phyloP scores from a whole-genome alignment of 1,139 yeast genomes.

The Suhomyces bribrorum region DNA sequence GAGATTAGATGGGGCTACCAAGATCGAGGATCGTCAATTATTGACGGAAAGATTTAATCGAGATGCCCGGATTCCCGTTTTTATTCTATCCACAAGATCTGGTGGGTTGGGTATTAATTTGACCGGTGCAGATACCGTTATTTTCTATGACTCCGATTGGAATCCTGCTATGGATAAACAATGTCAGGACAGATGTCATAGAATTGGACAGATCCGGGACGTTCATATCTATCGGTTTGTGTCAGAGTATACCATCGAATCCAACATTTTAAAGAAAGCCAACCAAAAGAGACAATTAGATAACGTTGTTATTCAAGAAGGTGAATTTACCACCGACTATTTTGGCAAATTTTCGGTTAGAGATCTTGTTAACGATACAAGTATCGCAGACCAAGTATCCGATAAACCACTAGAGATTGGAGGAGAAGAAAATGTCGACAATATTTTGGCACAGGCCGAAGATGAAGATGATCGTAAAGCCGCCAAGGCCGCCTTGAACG shows the following conservation, averaged over 20 bases:
- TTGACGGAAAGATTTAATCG: conserved; percentile 90
- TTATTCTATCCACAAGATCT: conserved; percentile 90
- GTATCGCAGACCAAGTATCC: conserved; percentile 31
- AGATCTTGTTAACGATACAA: conserved; percentile 76
- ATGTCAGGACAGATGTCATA: conserved; percentile 98
- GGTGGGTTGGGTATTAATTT: conserved; percentile 98
- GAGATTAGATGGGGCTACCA: conserved; percentile 97
- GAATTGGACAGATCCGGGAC: conserved; percentile 97
- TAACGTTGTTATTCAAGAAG: conserved; percentile 95
- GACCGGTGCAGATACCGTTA: conserved; percentile 98
- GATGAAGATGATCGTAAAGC: conserved; percentile 96
- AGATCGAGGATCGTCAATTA: conserved; percentile 93
- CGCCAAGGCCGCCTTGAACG: conserved; percentile 85
- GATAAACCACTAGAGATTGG: conserved; percentile 41
- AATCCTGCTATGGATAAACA: conserved; percentile 99
- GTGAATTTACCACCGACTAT: conserved; percentile 97
- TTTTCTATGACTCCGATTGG: conserved; percentile 99
- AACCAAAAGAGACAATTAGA: conserved; percentile 94
- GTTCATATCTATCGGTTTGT: conserved; percentile 97
- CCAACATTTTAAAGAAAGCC: conserved; percentile 90
- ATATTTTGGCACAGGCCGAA: conserved; percentile 86
- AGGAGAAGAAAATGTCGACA: conserved; percentile 56
- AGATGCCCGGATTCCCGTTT: conserved; percentile 84
- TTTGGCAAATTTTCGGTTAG: conserved; percentile 87
- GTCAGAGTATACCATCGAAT: conserved; percentile 93